Evolutionary conservation across 2,329 filamentous ascomycete genomes (phyloP).

Genomic region (Diaporthe vexans): DNA sequence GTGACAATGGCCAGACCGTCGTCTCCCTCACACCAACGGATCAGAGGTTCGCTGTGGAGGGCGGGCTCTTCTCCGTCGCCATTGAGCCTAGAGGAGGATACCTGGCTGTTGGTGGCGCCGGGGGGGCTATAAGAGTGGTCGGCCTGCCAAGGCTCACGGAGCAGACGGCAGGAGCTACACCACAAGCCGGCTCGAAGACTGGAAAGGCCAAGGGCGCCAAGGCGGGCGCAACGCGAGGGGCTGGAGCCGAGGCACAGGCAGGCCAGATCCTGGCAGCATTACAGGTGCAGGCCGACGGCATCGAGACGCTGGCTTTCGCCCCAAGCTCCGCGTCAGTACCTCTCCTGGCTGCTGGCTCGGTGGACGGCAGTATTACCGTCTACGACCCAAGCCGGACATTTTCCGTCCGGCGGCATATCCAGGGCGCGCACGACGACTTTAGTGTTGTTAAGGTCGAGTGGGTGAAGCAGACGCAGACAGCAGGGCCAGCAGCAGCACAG

Average conservation of each 20-base stretch:
- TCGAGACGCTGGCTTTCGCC: slow-evolving; percentile 83
- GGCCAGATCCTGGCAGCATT: slow-evolving; percentile 83
- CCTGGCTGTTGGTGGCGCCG: slow-evolving; percentile 88
- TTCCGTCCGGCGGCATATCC: slow-evolving; percentile 85
- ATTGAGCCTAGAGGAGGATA: slow-evolving; percentile 85
- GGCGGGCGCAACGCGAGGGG: slow-evolving; percentile 45
- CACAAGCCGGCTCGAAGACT: slow-evolving; percentile 42
- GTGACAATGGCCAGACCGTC: slow-evolving; percentile 73
- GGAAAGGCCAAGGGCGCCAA: slow-evolving; percentile 45
- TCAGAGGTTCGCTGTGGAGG: slow-evolving; percentile 92
- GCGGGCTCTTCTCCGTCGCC: slow-evolving; percentile 90
- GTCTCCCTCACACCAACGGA: slow-evolving; percentile 84
- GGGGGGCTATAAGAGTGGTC: slow-evolving; percentile 87
- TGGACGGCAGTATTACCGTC: slow-evolving; percentile 84
- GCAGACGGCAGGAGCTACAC: slow-evolving; percentile 36
- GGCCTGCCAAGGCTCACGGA: slow-evolving; percentile 77
- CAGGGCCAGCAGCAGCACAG: slow-evolving; percentile 48
- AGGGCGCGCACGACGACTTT: slow-evolving; percentile 87
- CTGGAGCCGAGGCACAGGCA: slow-evolving; percentile 52
- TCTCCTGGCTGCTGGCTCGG: slow-evolving; percentile 75
- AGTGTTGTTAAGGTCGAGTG: slow-evolving; percentile 96
- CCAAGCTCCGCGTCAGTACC: slow-evolving; percentile 59
- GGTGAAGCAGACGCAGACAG: slow-evolving; percentile 63
- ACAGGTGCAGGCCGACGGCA: slow-evolving; percentile 80
- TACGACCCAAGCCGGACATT: slow-evolving; percentile 91